Evolutionary conservation across 805 yeast species (phyloP).

Genomic region (Kodamaea lidongshanica): DNA sequence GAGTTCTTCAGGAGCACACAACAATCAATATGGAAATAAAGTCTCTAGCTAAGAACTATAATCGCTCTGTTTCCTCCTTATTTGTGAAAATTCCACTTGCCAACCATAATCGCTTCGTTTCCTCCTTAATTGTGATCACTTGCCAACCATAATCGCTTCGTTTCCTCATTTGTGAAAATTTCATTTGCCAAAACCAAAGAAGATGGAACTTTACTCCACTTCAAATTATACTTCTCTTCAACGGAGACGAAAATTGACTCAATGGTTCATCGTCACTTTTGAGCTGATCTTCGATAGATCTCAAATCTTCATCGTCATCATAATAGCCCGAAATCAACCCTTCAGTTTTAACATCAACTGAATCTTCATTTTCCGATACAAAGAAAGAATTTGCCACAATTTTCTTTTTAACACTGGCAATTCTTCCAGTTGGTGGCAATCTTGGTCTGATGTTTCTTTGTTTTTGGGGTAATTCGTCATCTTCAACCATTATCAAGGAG

Average conservation of each 20-base stretch:
- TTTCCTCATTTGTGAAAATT: too few relatives aligned
- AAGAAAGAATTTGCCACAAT: conserved; percentile 49
- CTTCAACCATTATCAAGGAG: conserved; percentile 51
- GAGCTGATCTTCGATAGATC: conserved; percentile 5
- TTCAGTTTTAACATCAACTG: conserved; percentile 1
- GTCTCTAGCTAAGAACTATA: too few relatives aligned
- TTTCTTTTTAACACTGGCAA: conserved; percentile 63
- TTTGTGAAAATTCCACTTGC: too few relatives aligned
- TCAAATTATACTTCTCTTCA: too few relatives aligned
- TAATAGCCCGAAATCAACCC: conserved; percentile 1
- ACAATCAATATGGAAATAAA: too few relatives aligned
- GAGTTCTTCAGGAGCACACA: too few relatives aligned
- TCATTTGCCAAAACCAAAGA: too few relatives aligned
- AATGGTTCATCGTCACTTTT: conserved; percentile 6
- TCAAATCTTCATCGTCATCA: conserved; percentile 7
- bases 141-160: too few relatives aligned
- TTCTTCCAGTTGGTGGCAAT: conserved; percentile 87
- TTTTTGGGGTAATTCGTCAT: conserved; percentile 78
- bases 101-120: too few relatives aligned
- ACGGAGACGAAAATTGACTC: conserved; percentile 6
- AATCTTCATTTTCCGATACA: conserved; percentile 8
- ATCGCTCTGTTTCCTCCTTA: too few relatives aligned
- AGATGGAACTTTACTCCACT: too few relatives aligned
- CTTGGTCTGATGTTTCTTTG: conserved; percentile 70
- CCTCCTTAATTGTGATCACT: too few relatives aligned